Evolutionary conservation across 164 flowering plant genomes (phyloP).

Genomic region (Vitis amurensis): DNA sequence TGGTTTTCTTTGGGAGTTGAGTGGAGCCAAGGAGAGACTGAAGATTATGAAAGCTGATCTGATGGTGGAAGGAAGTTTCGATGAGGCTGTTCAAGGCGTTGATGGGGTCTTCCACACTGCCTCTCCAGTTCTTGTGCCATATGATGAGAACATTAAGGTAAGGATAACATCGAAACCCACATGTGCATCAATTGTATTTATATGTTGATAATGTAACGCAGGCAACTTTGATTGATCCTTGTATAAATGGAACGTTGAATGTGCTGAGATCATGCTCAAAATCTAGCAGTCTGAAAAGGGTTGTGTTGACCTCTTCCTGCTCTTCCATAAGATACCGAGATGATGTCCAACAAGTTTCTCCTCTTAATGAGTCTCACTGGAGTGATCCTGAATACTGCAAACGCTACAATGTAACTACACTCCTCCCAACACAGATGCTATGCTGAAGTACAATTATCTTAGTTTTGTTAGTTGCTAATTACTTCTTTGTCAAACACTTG

Average conservation of each 20-base stretch:
- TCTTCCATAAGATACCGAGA: slow-evolving; percentile 80
- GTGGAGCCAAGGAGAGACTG: slow-evolving; percentile 85
- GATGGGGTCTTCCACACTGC: slow-evolving; percentile 96
- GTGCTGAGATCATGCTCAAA: slow-evolving; percentile 75
- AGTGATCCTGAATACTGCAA: slow-evolving; percentile 86
- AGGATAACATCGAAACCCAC: background rate
- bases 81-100: slow-evolving; percentile 73
- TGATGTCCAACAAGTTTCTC: slow-evolving; percentile 57
- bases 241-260: slow-evolving; percentile 75
- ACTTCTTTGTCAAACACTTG: background rate
- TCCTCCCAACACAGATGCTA: background rate
- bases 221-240: slow-evolving; percentile 78
- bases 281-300: slow-evolving; percentile 61
- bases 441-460: too few species aligned
- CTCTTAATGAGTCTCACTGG: slow-evolving; percentile 92
- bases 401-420: slow-evolving; percentile 54
- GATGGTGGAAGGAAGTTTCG: slow-evolving; percentile 78
- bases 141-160: slow-evolving; percentile 69
- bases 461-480: too few species aligned
- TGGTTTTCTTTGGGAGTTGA: slow-evolving; percentile 68
- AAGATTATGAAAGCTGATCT: slow-evolving; percentile 80
- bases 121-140: slow-evolving; percentile 79
- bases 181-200: background rate
- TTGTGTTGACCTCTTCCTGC: slow-evolving; percentile 94
- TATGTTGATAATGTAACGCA: slow-evolving; percentile 23